Conservation (phyloP, 2,329 filamentous ascomycete species). For the Chaetothyriales sp. region DNA sequence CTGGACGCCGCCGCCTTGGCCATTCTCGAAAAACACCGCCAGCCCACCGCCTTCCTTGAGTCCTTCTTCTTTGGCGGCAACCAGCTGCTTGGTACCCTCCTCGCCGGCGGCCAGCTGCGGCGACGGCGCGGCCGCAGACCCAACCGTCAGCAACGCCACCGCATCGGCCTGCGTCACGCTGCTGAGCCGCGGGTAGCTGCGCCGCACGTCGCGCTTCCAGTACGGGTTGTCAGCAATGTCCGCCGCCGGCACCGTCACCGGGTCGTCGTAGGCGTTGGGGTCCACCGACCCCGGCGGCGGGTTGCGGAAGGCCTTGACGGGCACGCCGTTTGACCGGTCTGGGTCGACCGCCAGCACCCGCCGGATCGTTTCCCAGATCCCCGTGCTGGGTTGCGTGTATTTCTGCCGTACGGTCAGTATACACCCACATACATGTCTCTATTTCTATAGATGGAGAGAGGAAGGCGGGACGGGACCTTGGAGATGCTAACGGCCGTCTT, state of each 20-base stretch:
- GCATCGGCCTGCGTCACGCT: conserved; percentile 73
- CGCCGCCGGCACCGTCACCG: conserved; percentile 67
- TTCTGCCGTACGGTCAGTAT: conserved; percentile 46
- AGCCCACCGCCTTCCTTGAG: conserved; percentile 54
- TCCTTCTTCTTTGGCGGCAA: conserved; percentile 62
- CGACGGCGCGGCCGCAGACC: conserved; percentile 67
- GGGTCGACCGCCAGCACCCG: conserved; percentile 67
- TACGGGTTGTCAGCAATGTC: conserved; percentile 88
- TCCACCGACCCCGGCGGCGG: conserved; percentile 64
- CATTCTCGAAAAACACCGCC: conserved; percentile 58
- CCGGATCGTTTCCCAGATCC: conserved; percentile 77
- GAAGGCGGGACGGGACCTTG: neutral
- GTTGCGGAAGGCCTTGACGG: conserved; percentile 85
- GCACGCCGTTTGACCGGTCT: conserved; percentile 78
- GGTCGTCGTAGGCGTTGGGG: conserved; percentile 62
- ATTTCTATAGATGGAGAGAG: neutral
- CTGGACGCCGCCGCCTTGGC: conserved; percentile 37
- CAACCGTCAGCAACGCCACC: conserved; percentile 71
- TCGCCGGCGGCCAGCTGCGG: conserved; percentile 62
- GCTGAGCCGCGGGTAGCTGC: conserved; percentile 67
- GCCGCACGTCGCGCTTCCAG: conserved; percentile 84
- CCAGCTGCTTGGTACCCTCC: conserved; percentile 58
- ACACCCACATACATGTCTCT: neutral
- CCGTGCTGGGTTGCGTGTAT: conserved; percentile 83
- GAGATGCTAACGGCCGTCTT: neutral